A percentile compares a stretch with the other conserved stretches of the same genome.
These are phyloP conservation scores for Penicillium dipodomyicola DNA, from an alignment of 495 filamentous ascomycete genomes.

Conservation along the genomic window DNA sequence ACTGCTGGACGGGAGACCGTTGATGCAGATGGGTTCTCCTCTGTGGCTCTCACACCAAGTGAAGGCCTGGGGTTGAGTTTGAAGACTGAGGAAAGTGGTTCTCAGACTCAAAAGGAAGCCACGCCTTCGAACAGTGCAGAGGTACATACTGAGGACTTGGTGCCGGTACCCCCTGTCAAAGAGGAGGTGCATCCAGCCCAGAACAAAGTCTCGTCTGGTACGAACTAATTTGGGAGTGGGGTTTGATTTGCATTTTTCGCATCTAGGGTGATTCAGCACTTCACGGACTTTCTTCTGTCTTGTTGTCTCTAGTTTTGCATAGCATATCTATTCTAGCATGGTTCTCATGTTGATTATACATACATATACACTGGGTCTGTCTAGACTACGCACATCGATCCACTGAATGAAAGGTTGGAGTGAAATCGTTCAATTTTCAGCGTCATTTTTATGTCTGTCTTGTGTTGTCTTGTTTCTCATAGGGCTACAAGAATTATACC, in stretches of 20 bases:
- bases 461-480: background rate
- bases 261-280: background rate
- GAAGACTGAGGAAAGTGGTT: background rate
- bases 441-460: background rate
- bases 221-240: background rate
- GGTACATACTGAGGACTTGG: conserved; percentile 5
- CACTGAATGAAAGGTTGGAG: background rate
- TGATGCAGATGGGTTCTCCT: conserved; percentile 24
- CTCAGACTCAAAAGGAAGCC: background rate
- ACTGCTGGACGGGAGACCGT: background rate
- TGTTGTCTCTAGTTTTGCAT: background rate
- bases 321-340: background rate
- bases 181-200: background rate
- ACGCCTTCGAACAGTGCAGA: background rate
- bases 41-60: conserved; percentile 20
- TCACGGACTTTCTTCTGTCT: background rate
- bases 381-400: background rate
- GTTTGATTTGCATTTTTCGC: conserved; percentile 1
- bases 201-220: conserved; percentile 3
- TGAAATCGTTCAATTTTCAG: background rate
- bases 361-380: background rate
- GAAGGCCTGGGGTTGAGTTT: conserved; percentile 14
- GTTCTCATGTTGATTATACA: background rate
- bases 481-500: too few relatives aligned
- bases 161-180: conserved; percentile 11